A percentile compares a stretch with the other conserved stretches of the same genome.
Conservation (phyloP, 768 basidiomycete species). For the Serendipita vermifera region DNA sequence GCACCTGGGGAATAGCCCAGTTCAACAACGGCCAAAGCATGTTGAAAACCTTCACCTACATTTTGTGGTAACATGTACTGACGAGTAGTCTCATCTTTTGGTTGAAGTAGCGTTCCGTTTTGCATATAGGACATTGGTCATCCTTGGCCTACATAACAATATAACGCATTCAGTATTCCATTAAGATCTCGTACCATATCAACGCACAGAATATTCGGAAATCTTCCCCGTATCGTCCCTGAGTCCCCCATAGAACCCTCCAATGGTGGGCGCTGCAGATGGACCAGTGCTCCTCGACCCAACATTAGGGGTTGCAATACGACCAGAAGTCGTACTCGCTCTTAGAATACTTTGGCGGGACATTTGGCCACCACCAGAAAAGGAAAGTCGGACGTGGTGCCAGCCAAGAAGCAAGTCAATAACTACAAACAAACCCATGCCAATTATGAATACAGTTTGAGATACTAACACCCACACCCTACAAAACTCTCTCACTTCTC, state of each 20-base stretch:
- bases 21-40: not conserved
- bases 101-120: constrained; percentile 90
- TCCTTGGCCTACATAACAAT: constrained; percentile 51
- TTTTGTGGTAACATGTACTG: constrained; percentile 96
- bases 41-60: constrained; percentile 36
- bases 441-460: not conserved
- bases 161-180: constrained; percentile 6
- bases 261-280: not conserved
- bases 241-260: constrained; percentile 43
- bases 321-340: not conserved
- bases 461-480: constrained; percentile 10
- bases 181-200: not conserved
- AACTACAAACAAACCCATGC: no score
- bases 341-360: constrained; percentile 4
- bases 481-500: constrained; percentile 32
- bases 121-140: constrained; percentile 95
- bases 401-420: no score
- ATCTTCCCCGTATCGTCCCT: constrained; percentile 77
- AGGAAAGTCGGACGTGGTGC: no score
- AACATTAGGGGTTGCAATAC: not conserved
- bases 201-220: constrained; percentile 63
- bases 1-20: constrained; percentile 47
- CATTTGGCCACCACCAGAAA: no score
- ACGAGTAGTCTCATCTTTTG: constrained; percentile 88
- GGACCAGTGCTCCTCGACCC: not conserved